Evolutionary conservation across 2,329 filamentous ascomycete genomes (phyloP).

Genomic region (Sporothrix inflata): DNA sequence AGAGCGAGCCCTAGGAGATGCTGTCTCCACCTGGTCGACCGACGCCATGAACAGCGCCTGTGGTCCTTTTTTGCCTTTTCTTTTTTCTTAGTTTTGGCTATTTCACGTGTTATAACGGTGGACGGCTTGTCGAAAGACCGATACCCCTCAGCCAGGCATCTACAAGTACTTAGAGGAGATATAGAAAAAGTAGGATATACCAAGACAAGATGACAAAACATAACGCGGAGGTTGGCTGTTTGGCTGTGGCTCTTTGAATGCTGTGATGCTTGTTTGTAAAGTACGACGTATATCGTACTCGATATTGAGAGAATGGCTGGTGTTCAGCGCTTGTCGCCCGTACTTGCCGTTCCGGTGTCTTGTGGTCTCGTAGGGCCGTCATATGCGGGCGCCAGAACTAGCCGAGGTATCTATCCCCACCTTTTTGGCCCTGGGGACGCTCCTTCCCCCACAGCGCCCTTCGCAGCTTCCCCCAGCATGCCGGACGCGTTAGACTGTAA

Average conservation of each 20-base stretch:
- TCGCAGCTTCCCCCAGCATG: not conserved
- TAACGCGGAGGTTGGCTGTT: not conserved
- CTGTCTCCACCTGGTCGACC: not conserved
- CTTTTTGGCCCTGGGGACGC: not conserved
- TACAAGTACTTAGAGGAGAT: not conserved
- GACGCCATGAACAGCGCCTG: not conserved
- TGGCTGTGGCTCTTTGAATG: not conserved
- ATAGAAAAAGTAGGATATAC: not conserved
- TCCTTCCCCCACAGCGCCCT: not conserved
- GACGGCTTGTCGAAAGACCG: not conserved
- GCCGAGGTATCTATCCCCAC: conserved; percentile 28
- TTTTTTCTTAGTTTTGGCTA: not conserved
- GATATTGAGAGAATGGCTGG: too few species aligned
- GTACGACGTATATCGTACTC: not conserved
- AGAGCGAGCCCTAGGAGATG: not conserved
- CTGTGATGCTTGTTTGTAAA: not conserved
- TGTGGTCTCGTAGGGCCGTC: not conserved
- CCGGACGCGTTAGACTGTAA: not conserved
- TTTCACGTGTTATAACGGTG: not conserved
- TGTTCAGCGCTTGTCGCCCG: not conserved
- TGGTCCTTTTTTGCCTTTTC: not conserved
- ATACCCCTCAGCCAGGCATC: not conserved
- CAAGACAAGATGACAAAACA: conserved; percentile 7
- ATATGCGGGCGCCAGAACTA: conserved; percentile 22
- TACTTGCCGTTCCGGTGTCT: not conserved